Conservation (phyloP, 2,329 filamentous ascomycete genomes). For the Thelonectria olida region DNA sequence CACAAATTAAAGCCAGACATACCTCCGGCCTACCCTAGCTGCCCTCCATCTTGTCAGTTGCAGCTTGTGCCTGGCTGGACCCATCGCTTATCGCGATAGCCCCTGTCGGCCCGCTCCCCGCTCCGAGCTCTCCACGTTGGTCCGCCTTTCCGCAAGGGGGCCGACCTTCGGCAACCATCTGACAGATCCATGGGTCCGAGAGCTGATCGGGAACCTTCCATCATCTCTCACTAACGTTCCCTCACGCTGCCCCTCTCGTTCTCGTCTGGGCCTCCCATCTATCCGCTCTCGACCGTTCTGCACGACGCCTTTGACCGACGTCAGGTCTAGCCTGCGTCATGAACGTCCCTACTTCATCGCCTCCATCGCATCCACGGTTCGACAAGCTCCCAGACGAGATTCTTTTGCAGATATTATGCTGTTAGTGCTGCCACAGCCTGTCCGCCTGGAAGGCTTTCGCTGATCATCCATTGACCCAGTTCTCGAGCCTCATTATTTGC, state of each 20-base stretch:
- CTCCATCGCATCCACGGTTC: conserved; percentile 38
- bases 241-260: conserved; percentile 7
- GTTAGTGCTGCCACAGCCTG: conserved; percentile 53
- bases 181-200: not conserved
- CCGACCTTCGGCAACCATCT: conserved; percentile 3
- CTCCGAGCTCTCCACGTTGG: not conserved
- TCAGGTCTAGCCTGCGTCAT: conserved; percentile 33
- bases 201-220: conserved; percentile 11
- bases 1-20: no score
- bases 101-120: not conserved
- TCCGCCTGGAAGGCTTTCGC: conserved; percentile 15
- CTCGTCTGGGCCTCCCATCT: not conserved
- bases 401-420: conserved; percentile 68
- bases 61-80: no score
- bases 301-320: not conserved
- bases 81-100: no score
- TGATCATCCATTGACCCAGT: conserved; percentile 40
- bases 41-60: no score
- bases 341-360: conserved; percentile 33
- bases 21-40: no score
- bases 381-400: conserved; percentile 71
- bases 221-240: not conserved
- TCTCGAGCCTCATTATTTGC: conserved; percentile 56
- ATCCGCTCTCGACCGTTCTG: not conserved
- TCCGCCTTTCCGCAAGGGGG: not conserved